phyloP scores from a whole-genome alignment of 495 filamentous ascomycete species.

The Neurospora sp. region DNA sequence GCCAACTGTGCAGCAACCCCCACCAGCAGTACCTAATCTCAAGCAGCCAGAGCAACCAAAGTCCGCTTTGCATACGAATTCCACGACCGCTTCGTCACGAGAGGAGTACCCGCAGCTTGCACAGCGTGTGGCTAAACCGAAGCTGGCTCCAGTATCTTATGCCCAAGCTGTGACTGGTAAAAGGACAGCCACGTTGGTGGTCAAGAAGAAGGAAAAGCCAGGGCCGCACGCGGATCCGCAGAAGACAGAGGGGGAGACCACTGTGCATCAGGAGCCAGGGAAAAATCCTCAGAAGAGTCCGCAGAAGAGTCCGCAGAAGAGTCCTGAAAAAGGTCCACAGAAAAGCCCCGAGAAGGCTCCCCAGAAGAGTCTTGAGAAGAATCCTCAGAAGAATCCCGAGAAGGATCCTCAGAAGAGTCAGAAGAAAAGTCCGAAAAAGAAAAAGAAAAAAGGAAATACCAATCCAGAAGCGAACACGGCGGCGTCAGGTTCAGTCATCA shows the following conservation, averaged over 20 bases:
- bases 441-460: neutral
- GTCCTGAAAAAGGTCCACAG: neutral
- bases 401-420: neutral
- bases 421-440: neutral
- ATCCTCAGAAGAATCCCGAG: neutral
- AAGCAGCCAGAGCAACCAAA: neutral
- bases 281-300: neutral
- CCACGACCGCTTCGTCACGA: neutral
- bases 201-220: neutral
- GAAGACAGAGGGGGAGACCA: neutral
- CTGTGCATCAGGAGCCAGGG: neutral
- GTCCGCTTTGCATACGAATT: neutral
- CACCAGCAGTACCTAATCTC: neutral
- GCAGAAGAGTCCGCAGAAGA: neutral
- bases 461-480: neutral
- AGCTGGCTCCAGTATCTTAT: neutral
- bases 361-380: neutral
- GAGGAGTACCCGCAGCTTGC: neutral
- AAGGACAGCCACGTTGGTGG: neutral
- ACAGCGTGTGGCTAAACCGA: neutral
- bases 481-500: neutral
- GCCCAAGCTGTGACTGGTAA: slow-evolving; percentile 1
- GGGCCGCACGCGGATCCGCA: neutral
- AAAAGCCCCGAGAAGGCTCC: neutral
- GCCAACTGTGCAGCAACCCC: neutral